Evolutionary conservation across 1,284 basidiomycete genomes (phyloP).

Genomic region (Apiotrichum laibachii): DNA sequence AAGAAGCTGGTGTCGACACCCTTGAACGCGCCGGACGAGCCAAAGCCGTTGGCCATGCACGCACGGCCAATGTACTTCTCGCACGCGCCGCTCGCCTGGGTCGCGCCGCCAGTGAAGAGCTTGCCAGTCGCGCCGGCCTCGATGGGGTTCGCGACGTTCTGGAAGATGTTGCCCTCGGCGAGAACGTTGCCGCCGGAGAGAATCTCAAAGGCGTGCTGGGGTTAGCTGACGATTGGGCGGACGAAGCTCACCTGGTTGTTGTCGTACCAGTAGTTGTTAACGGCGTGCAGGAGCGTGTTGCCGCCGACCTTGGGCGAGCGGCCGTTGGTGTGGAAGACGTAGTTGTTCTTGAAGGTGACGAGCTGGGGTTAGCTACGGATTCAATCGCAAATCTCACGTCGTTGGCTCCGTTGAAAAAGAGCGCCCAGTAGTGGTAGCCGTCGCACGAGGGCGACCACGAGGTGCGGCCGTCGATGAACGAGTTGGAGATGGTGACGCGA

Average conservation of each 20-base stretch:
- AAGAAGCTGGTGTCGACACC: neutral
- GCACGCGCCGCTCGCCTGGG: neutral
- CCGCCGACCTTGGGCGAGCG: neutral
- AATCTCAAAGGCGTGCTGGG: neutral
- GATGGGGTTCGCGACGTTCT: neutral
- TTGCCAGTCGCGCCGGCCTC: neutral
- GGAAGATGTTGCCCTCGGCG: neutral
- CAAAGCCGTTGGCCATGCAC: neutral
- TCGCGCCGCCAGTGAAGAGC: neutral
- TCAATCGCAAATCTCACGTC: neutral
- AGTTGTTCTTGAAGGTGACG: neutral
- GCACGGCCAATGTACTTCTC: neutral
- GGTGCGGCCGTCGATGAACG: neutral
- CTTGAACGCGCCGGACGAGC: neutral
- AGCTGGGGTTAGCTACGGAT: neutral
- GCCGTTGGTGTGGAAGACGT: neutral
- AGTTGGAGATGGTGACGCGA: neutral
- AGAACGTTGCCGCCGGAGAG: neutral
- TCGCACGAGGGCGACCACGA: neutral
- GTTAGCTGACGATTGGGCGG: too few relatives aligned
- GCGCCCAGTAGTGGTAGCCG: neutral
- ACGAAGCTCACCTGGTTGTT: neutral
- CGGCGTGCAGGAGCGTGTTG: neutral
- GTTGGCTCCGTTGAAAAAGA: neutral
- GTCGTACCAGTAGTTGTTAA: constrained; percentile 1